Evolutionary conservation across 2,329 filamentous ascomycete species (phyloP).

Genomic region (Neopestalotiopsis clavispora): DNA sequence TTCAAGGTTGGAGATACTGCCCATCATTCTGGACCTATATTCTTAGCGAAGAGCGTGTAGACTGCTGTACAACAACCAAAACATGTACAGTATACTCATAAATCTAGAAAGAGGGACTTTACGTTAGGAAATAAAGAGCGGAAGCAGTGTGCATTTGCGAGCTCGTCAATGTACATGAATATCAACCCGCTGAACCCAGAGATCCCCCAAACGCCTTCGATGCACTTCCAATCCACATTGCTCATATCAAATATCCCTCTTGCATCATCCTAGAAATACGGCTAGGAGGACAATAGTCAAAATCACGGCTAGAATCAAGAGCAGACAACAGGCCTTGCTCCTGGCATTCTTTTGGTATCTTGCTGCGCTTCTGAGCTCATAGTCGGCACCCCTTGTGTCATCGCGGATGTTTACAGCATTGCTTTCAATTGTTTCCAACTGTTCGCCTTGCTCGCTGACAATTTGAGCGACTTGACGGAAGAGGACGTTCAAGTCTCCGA

Average conservation of each 20-base stretch:
- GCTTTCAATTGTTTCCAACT: slow-evolving; percentile 83
- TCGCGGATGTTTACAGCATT: slow-evolving; percentile 85
- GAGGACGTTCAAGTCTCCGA: slow-evolving; percentile 93
- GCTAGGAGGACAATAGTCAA: slow-evolving; percentile 89
- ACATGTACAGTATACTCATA: background rate
- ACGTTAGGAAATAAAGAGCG: background rate
- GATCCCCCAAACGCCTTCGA: slow-evolving; percentile 26
- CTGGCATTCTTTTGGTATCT: slow-evolving; percentile 94
- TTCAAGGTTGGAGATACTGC: too few relatives aligned
- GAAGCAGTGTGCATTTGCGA: background rate
- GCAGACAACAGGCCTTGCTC: slow-evolving; percentile 90
- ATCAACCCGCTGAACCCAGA: background rate
- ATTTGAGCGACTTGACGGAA: slow-evolving; percentile 99
- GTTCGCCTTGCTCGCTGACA: slow-evolving; percentile 89
- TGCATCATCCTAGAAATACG: slow-evolving; percentile 71
- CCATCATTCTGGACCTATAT: too few relatives aligned
- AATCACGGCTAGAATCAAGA: slow-evolving; percentile 88
- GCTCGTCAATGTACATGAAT: slow-evolving; percentile 5
- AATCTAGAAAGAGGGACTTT: slow-evolving; percentile 5
- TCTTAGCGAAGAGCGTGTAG: background rate
- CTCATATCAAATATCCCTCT: slow-evolving; percentile 18
- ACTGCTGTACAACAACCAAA: background rate
- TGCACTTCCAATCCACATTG: slow-evolving; percentile 21
- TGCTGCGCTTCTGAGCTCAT: slow-evolving; percentile 83
- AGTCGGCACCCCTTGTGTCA: slow-evolving; percentile 83